These are phyloP conservation scores for Huntiella abstrusa DNA, from an alignment of 2,329 filamentous ascomycete species.

Conservation along the genomic window DNA sequence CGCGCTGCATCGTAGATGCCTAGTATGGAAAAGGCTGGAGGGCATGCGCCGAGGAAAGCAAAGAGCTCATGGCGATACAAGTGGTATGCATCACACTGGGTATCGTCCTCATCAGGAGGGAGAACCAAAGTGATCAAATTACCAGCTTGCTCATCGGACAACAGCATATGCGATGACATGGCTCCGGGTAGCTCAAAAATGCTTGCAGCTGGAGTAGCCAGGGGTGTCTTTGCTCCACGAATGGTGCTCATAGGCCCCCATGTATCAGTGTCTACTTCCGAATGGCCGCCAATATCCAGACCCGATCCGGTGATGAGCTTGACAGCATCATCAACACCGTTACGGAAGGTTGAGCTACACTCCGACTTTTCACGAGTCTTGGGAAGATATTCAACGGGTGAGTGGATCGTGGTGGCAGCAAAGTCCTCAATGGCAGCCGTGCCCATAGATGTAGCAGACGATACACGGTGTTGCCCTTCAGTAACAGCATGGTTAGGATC, in stretches of 20 bases:
- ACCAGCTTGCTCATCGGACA: not conserved
- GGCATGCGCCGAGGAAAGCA: constrained; percentile 7
- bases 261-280: not conserved
- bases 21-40: constrained; percentile 8
- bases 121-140: constrained; percentile 10
- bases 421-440: not conserved
- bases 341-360: constrained; percentile 10
- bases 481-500: not conserved
- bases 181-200: constrained; percentile 3
- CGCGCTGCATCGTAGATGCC: constrained; percentile 11
- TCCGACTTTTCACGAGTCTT: constrained; percentile 10
- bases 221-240: constrained; percentile 4
- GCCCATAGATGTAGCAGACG: too few species aligned
- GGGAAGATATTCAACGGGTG: constrained; percentile 7
- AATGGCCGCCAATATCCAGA: constrained; percentile 1
- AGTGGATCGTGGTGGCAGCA: not conserved
- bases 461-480: too few species aligned
- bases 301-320: constrained; percentile 10
- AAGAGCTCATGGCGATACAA: constrained; percentile 9
- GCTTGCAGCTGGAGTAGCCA: constrained; percentile 6
- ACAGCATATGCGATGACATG: not conserved
- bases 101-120: constrained; percentile 3
- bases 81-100: constrained; percentile 10
- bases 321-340: constrained; percentile 10
- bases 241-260: not conserved